These are phyloP conservation scores for Smittium culicis DNA, from an alignment of 371 early-diverging fungal genomes.

Conservation along the genomic window DNA sequence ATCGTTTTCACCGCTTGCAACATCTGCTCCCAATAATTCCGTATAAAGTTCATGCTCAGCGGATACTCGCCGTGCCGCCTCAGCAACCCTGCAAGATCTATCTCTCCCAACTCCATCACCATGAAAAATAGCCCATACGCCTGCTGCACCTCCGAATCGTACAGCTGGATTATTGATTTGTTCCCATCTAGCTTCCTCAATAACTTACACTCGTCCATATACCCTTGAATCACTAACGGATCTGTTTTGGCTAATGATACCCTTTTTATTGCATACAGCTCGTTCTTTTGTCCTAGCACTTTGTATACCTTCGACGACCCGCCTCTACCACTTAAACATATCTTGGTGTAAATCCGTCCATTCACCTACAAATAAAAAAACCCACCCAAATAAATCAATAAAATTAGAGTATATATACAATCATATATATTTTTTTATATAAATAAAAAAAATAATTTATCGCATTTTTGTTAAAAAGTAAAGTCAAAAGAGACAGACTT, in stretches of 20 bases:
- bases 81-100: conserved; percentile 66
- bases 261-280: conserved; percentile 77
- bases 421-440: too few species aligned
- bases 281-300: conserved; percentile 47
- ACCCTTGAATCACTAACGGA: conserved; percentile 44
- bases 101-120: conserved; percentile 91
- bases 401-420: too few species aligned
- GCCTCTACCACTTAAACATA: conserved; percentile 68
- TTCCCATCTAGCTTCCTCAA: conserved; percentile 48
- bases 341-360: conserved; percentile 36
- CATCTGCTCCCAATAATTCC: conserved; percentile 87
- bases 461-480: too few species aligned
- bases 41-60: conserved; percentile 54
- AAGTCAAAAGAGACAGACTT: too few species aligned
- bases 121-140: conserved; percentile 43
- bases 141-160: conserved; percentile 56
- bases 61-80: conserved; percentile 33
- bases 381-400: too few species aligned
- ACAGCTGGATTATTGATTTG: conserved; percentile 57
- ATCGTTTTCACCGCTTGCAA: conserved; percentile 76
- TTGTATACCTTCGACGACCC: conserved; percentile 84
- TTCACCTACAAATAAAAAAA: too few species aligned
- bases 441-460: too few species aligned
- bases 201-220: conserved; percentile 69
- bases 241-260: conserved; percentile 61